Evolutionary conservation across 2,329 filamentous ascomycete genomes (phyloP).

Genomic region (Xylariaceae sp.): DNA sequence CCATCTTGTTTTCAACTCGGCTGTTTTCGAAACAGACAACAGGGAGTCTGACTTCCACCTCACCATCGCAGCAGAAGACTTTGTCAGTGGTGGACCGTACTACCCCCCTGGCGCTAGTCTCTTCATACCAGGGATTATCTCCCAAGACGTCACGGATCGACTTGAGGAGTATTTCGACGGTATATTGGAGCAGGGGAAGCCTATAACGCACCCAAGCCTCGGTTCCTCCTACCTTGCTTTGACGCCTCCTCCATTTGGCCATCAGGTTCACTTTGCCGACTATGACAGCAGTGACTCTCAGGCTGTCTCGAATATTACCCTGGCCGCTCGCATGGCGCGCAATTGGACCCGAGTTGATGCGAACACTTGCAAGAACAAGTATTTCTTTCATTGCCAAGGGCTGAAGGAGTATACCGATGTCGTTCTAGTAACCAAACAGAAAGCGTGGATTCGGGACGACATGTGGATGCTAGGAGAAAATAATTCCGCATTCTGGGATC

Average conservation of each 20-base stretch:
- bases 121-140: background rate
- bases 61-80: constrained; percentile 6
- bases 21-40: constrained; percentile 20
- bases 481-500: background rate
- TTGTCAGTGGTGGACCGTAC: constrained; percentile 4
- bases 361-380: background rate
- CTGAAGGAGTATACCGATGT: background rate
- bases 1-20: constrained; percentile 27
- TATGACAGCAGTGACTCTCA: background rate
- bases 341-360: background rate
- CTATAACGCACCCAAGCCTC: no score
- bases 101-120: constrained; percentile 8
- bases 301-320: background rate
- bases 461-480: background rate
- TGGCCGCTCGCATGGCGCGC: background rate
- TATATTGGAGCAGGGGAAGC: no score
- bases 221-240: no score
- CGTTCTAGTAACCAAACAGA: background rate
- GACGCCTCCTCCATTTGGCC: background rate
- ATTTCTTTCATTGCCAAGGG: background rate
- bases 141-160: background rate
- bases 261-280: background rate
- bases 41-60: constrained; percentile 4
- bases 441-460: background rate
- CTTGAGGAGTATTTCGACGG: no score